Percentiles rank a stretch among this genome's conserved stretches.
phyloP scores from a whole-genome alignment of 345 rosid genomes.

The Citrus maxima region DNA sequence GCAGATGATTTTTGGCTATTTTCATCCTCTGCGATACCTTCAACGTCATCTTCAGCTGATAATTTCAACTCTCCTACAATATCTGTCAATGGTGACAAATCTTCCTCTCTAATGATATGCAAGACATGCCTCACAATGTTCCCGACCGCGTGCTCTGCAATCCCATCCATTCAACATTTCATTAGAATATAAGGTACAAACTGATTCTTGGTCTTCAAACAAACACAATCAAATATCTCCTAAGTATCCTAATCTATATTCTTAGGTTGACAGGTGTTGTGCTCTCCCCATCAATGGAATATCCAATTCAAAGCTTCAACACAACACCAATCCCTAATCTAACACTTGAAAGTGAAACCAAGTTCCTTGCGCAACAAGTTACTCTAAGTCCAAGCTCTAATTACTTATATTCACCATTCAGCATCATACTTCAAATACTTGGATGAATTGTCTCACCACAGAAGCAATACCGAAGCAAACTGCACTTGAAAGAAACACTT shows the following conservation, averaged over 20 bases:
- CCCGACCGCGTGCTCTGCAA: conserved; percentile 59
- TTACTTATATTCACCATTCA: background rate
- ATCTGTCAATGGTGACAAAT: conserved; percentile 31
- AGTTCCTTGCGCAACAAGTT: conserved; percentile 6
- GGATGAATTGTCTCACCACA: background rate
- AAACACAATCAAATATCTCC: background rate
- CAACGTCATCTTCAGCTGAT: conserved; percentile 32
- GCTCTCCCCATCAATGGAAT: background rate
- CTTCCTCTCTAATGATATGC: conserved; percentile 56
- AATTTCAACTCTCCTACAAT: conserved; percentile 41
- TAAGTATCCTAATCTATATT: background rate
- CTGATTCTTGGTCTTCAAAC: background rate
- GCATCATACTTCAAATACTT: background rate
- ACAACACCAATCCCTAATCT: background rate
- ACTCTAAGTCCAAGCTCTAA: background rate
- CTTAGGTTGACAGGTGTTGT: background rate
- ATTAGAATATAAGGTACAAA: background rate
- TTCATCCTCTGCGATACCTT: conserved; percentile 24
- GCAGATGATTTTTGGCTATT: conserved; percentile 35
- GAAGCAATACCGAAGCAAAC: background rate
- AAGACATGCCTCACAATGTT: conserved; percentile 51
- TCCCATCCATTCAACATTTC: conserved; percentile 4
- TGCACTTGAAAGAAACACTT: background rate
- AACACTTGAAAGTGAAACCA: background rate
- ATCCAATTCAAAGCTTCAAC: too few species aligned